Conservation (phyloP, 2,329 filamentous ascomycete species). For the Escovopsis sp. region DNA sequence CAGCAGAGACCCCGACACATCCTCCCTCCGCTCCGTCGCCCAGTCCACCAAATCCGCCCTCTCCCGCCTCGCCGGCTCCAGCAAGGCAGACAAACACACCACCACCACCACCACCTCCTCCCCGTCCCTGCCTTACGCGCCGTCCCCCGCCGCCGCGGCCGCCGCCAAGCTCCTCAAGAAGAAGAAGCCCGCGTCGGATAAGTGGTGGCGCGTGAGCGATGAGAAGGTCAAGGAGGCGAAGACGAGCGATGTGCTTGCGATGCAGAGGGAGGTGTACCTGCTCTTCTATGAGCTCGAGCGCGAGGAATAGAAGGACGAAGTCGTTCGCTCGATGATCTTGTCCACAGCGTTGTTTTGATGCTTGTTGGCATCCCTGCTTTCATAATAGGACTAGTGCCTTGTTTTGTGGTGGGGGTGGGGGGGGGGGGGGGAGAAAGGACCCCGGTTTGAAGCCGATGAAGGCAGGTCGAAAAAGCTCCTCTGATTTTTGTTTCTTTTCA, state of each 20-base stretch:
- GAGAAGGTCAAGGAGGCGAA: slow-evolving; percentile 93
- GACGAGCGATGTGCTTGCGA: slow-evolving; percentile 75
- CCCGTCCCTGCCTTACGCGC: too few species aligned
- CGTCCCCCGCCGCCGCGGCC: slow-evolving; percentile 7
- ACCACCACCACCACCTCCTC: slow-evolving; percentile 2
- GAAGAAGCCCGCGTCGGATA: slow-evolving; percentile 45
- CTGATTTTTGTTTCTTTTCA: too few species aligned
- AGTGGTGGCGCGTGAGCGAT: slow-evolving; percentile 96
- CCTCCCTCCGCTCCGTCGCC: slow-evolving; percentile 40
- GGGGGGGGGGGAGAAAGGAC: neutral
- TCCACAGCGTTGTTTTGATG: too few species aligned
- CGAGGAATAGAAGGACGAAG: slow-evolving; percentile 11
- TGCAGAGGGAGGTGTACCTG: slow-evolving; percentile 93
- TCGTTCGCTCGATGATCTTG: too few species aligned
- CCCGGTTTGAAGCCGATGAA: too few species aligned
- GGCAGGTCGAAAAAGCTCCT: too few species aligned
- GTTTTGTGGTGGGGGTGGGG: too few species aligned
- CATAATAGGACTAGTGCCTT: too few species aligned
- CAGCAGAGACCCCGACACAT: slow-evolving; percentile 32
- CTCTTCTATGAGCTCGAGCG: slow-evolving; percentile 85
- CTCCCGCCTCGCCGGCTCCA: slow-evolving; percentile 30
- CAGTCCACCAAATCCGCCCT: slow-evolving; percentile 40
- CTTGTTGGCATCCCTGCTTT: too few species aligned
- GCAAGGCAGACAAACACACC: slow-evolving; percentile 15
- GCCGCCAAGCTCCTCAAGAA: slow-evolving; percentile 30